Evolutionary conservation across 1,284 basidiomycete species (phyloP).

Genomic region (Phellopilus nigrolimitatus): DNA sequence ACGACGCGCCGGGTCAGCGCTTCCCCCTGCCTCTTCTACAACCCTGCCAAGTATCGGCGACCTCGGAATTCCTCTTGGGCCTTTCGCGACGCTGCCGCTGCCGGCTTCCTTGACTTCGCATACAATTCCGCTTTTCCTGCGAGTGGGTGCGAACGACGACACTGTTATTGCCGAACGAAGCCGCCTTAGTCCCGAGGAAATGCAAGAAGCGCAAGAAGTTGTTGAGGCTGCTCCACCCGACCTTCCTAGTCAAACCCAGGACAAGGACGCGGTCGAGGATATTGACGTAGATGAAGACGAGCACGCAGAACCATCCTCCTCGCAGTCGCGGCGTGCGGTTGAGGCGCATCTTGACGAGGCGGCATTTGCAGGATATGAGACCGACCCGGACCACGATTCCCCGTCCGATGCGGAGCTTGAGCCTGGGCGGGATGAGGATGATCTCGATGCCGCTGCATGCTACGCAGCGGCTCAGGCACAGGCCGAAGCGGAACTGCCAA

Average conservation of each 20-base stretch:
- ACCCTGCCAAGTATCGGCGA: background rate
- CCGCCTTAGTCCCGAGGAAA: background rate
- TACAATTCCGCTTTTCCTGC: background rate
- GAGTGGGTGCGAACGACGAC: background rate
- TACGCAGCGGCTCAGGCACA: background rate
- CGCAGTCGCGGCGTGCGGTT: constrained; percentile 9
- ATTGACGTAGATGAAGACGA: background rate
- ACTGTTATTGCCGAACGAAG: background rate
- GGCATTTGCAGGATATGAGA: constrained; percentile 7
- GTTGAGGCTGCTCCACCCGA: background rate
- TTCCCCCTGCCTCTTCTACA: background rate
- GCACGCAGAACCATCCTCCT: constrained; percentile 13
- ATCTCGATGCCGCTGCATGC: background rate
- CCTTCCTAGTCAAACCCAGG: background rate
- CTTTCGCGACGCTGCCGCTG: background rate
- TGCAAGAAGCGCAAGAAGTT: background rate
- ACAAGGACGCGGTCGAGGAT: background rate
- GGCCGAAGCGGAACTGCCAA: background rate
- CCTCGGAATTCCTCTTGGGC: background rate
- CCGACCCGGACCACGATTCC: constrained; percentile 6
- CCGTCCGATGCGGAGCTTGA: background rate
- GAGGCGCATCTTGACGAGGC: constrained; percentile 6
- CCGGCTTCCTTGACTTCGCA: background rate
- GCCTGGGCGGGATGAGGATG: background rate
- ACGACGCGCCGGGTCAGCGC: background rate